phyloP scores from a whole-genome alignment of 2,329 filamentous ascomycete genomes.

The Cadophora malorum region DNA sequence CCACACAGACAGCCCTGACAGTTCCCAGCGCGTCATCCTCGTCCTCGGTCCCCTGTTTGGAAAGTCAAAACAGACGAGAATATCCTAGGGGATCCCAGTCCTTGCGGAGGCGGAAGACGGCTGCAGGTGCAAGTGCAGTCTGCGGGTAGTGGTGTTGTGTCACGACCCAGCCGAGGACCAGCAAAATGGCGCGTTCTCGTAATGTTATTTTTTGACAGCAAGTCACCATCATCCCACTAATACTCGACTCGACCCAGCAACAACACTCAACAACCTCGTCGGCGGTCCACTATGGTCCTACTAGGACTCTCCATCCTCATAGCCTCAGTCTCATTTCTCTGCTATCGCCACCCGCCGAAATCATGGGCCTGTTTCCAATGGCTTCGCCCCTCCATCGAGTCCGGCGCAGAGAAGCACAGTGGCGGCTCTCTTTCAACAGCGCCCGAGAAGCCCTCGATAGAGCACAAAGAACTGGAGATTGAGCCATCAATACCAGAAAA shows the following conservation, averaged over 20 bases:
- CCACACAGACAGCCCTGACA: constrained; percentile 10
- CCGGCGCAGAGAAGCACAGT: constrained; percentile 24
- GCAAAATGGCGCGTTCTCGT: background rate
- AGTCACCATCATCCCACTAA: background rate
- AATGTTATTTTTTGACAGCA: constrained; percentile 8
- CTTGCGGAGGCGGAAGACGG: constrained; percentile 10
- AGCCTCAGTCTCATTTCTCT: constrained; percentile 63
- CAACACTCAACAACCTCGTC: constrained; percentile 14
- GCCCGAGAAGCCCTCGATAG: constrained; percentile 11
- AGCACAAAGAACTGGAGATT: too few relatives aligned
- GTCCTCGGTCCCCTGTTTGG: constrained; percentile 17
- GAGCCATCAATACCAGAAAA: background rate
- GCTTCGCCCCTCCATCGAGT: constrained; percentile 31
- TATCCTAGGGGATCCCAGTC: background rate
- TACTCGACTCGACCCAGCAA: background rate
- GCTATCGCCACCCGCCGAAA: constrained; percentile 60
- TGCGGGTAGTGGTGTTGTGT: constrained; percentile 3
- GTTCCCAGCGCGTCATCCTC: constrained; percentile 28
- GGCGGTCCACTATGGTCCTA: constrained; percentile 54
- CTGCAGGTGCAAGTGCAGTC: background rate
- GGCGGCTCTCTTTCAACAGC: constrained; percentile 25
- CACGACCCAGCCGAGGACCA: background rate
- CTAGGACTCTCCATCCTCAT: constrained; percentile 67
- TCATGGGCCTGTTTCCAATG: constrained; percentile 51
- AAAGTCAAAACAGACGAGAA: background rate